Conservation (phyloP, 2,329 filamentous ascomycete species). For the Rachicladosporium sp. region DNA sequence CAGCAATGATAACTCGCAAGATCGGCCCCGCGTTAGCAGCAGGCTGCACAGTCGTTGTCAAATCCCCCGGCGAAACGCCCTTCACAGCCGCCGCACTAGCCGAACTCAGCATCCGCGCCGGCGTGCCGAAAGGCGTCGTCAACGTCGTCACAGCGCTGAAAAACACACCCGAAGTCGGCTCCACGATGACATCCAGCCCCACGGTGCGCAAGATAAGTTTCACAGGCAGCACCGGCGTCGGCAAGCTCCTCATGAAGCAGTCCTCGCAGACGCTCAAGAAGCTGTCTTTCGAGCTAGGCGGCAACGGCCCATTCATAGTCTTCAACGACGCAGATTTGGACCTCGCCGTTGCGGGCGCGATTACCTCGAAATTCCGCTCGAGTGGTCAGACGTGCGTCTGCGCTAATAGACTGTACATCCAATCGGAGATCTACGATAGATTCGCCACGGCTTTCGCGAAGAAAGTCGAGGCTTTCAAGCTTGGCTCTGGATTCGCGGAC, state of each 20-base stretch:
- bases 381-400: constrained; percentile 90
- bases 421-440: constrained; percentile 63
- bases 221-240: constrained; percentile 60
- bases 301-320: constrained; percentile 91
- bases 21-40: constrained; percentile 57
- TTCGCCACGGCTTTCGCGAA: constrained; percentile 58
- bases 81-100: constrained; percentile 80
- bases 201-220: constrained; percentile 84
- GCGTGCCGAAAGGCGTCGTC: constrained; percentile 79
- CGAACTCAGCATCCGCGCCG: constrained; percentile 74
- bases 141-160: constrained; percentile 72
- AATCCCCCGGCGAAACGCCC: constrained; percentile 84
- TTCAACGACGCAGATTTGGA: constrained; percentile 90
- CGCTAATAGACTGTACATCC: constrained; percentile 67
- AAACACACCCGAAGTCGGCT: constrained; percentile 70
- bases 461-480: constrained; percentile 61
- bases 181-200: constrained; percentile 62
- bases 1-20: constrained; percentile 37
- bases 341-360: constrained; percentile 66
- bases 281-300: constrained; percentile 80
- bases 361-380: constrained; percentile 82
- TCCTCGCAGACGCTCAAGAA: constrained; percentile 74
- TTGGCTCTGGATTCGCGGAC: constrained; percentile 60
- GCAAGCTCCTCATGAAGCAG: constrained; percentile 79
- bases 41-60: constrained; percentile 89